Evolutionary conservation across 176 grass and related monocot genomes (phyloP), one percentile per base, ranked within the genome.

Genomic region (Saccharum officinarum): DNA sequence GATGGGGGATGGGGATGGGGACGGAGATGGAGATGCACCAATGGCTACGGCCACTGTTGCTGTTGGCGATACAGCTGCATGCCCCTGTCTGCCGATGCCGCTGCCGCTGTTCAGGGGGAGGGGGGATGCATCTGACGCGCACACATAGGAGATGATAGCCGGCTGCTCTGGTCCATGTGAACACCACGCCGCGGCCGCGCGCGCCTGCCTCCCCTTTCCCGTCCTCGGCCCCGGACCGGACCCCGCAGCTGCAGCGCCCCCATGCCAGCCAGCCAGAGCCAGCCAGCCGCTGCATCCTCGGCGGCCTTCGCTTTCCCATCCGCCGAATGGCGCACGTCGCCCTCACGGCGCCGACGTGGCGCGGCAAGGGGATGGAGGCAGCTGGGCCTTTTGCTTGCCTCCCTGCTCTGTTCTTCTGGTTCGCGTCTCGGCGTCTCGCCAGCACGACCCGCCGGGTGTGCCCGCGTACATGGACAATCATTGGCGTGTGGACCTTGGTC

Each of bases 151-250:
- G 20, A 60, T 7, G 55, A n/a, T 10, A 61, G n/a, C 20, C 57
- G 46, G 4, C 41, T 28, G 25, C 71, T n/a, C 79, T 46, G 71
- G 83, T 86, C 88, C 80, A 84, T 80, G 89, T 91, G 85, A 87
- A 44, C 85, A 5, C 81, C 85, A 91, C 89, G 80, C 85, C 61
- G 15, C 75, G 33, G 47, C 84, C 80, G 77, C 84, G 38, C 74
- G 67, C 39, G 4, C 17, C 61, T 70, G 75, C 80, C 39, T 52
- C 31, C 71, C 22, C n/a, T 0, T 1, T 4, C 20, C 4, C 23
- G 1, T 25, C 10, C 59, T 4, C 10, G n/a, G 2, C 8, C 57
- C 14, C 47, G 1, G 46, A 3, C 50, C 15, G 18, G 22, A 22
- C 55, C 60, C 60, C 23, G 61, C 61, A 15, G 61, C 25, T 26